Evolutionary conservation across 257 asterid genomes (phyloP).

Genomic region (Nicotiana benthamiana): DNA sequence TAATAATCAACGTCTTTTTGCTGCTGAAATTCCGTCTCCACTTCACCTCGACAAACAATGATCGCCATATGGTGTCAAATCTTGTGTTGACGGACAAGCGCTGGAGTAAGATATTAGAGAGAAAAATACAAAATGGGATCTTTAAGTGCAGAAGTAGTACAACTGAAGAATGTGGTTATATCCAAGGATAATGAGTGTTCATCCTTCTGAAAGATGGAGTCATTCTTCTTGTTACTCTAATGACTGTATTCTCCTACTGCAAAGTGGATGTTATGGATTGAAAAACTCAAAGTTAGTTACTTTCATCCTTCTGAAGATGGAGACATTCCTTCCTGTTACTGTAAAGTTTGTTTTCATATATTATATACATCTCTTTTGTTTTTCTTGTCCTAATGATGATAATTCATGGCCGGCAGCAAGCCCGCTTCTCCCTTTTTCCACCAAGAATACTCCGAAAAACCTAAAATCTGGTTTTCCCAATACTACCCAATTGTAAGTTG

Average conservation of each 20-base stretch:
- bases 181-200: conserved; percentile 61
- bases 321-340: not conserved
- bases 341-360: not conserved
- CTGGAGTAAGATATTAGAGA: not conserved
- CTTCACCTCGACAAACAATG: no score
- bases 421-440: no score
- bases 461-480: no score
- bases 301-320: no score
- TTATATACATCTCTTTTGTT: not conserved
- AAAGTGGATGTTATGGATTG: not conserved
- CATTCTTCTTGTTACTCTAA: conserved; percentile 81
- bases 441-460: no score
- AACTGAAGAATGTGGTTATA: conserved; percentile 8
- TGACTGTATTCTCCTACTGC: conserved; percentile 13
- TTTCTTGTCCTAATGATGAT: not conserved
- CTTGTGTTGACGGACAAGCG: no score
- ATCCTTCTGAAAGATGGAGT: conserved; percentile 97
- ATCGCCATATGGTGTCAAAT: no score
- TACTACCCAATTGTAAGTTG: no score
- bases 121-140: conserved; percentile 42
- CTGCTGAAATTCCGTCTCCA: no score
- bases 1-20: no score
- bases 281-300: not conserved
- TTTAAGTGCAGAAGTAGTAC: conserved; percentile 35
- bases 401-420: not conserved